These are phyloP conservation scores for Simplicillium aogashimaense DNA, from an alignment of 2,329 filamentous ascomycete genomes.

Conservation along the genomic window DNA sequence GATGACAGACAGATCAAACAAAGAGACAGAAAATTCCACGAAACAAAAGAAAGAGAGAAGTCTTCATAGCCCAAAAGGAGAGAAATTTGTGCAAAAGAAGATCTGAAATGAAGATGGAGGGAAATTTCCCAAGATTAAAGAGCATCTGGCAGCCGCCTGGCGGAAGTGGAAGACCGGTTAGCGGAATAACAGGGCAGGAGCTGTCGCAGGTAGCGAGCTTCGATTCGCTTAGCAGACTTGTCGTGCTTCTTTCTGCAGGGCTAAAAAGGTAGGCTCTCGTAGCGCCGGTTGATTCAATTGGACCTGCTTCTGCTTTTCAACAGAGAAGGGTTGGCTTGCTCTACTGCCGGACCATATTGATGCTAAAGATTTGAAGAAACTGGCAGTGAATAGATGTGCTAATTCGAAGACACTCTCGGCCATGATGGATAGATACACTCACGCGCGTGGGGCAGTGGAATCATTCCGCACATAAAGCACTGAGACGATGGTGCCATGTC, in stretches of 20 bases:
- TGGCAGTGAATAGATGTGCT: constrained; percentile 3
- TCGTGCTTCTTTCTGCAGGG: not conserved
- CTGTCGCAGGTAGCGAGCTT: too few species aligned
- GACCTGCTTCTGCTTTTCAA: too few species aligned
- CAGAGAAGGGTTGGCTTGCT: too few species aligned
- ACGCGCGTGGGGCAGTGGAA: not conserved
- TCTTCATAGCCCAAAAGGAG: constrained; percentile 2
- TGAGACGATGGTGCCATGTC: too few species aligned
- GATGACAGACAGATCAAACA: constrained; percentile 16
- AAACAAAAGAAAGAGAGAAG: constrained; percentile 16
- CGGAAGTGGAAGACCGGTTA: too few species aligned
- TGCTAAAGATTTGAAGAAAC: constrained; percentile 2
- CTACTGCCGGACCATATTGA: too few species aligned
- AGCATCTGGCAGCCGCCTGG: too few species aligned
- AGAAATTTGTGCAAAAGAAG: constrained; percentile 9
- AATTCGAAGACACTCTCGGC: not conserved
- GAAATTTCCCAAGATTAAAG: not conserved
- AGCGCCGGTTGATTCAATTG: too few species aligned
- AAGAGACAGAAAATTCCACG: constrained; percentile 12
- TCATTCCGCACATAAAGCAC: too few species aligned
- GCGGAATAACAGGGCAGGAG: not conserved
- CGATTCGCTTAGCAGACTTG: too few species aligned
- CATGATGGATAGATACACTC: not conserved
- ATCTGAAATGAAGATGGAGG: constrained; percentile 6
- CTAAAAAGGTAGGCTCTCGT: too few species aligned